Base-by-base conservation (phyloP, 345 rosid species). In the Linum trigynum region DNA sequence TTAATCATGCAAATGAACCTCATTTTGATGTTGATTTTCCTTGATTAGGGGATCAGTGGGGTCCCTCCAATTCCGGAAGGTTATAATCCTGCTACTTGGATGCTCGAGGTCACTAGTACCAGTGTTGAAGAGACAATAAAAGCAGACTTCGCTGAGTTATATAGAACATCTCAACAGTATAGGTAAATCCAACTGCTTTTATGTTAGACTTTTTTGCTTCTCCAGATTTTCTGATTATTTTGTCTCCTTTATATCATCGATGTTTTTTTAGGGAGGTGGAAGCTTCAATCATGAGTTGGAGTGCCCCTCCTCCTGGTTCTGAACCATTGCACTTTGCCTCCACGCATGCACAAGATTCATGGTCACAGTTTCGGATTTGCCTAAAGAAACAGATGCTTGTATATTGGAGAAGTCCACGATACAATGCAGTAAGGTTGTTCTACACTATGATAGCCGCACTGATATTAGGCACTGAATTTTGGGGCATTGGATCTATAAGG, bases 11-110 rank as follows among this genome's bases (percentile, higher is more conserved):
- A 23, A 23, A 23, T 23, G 32, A 23, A 23, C 32, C 32, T 9
- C 5, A 16, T 15, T 63, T 15, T 57, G 40, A 1, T 9, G 50
- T 75, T 32, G 16, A 23, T 23, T 15, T 51, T 35, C 50, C 60
- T 56, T 37, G 3, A 66, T 58, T 74, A 92, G 98, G 80, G 83
- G 42, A 73, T 89, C 61, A 17, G 55, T 1, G 98, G 88, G 71
- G 72, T 92, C 23, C 72, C 90, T 59, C 80, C 74, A 35, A 86
- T 90, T 63, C 78, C 86, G 5, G 75, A 70, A 55, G 90, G 88
- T 62, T 83, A 87, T 75, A 92, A 89, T 69, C 94, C 97, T 69
- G 98, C 98, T 61, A 92, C 98, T 37, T 92, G 98, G 98, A 90
- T 92, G 98, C 94, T 92, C 65, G 97, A 90, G 77, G 88, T 83